Percentiles rank a stretch among this genome's conserved stretches.
These are phyloP conservation scores for Cyclostephanos invisitatus DNA, from an alignment of 108 stramenopile genomes.

Conservation along the genomic window DNA sequence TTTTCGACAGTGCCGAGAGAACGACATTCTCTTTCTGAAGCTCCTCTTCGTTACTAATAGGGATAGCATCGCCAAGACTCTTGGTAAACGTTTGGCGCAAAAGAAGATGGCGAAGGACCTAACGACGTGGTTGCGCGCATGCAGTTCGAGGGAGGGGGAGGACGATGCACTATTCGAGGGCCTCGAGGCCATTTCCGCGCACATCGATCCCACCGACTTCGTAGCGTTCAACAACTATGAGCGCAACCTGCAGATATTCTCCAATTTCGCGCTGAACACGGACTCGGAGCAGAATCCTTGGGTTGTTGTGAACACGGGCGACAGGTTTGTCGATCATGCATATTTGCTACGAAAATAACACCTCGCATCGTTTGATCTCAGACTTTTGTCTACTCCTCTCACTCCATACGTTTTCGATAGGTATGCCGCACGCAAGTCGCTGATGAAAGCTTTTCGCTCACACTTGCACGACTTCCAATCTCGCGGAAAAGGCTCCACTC, in stretches of 20 bases:
- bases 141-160: constrained; percentile 34
- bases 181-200: constrained; percentile 64
- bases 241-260: constrained; percentile 61
- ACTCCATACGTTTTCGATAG: constrained; percentile 51
- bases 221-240: constrained; percentile 77
- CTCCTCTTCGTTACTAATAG: constrained; percentile 73
- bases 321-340: constrained; percentile 37
- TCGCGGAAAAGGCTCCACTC: constrained; percentile 25
- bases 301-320: constrained; percentile 20
- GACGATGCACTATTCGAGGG: constrained; percentile 52
- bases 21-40: constrained; percentile 71
- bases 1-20: constrained; percentile 42
- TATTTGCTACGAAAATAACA: not conserved
- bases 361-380: not conserved
- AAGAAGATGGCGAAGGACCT: constrained; percentile 76
- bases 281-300: constrained; percentile 45
- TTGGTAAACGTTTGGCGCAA: constrained; percentile 78
- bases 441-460: constrained; percentile 59
- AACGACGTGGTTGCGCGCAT: constrained; percentile 63
- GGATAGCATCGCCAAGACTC: constrained; percentile 67
- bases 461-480: constrained; percentile 47
- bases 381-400: constrained; percentile 35
- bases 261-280: constrained; percentile 63
- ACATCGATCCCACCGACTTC: constrained; percentile 85
- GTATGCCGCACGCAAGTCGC: constrained; percentile 60